Evolutionary conservation across 139 green algal genomes (phyloP).

Genomic region (Coccomyxa sp.): DNA sequence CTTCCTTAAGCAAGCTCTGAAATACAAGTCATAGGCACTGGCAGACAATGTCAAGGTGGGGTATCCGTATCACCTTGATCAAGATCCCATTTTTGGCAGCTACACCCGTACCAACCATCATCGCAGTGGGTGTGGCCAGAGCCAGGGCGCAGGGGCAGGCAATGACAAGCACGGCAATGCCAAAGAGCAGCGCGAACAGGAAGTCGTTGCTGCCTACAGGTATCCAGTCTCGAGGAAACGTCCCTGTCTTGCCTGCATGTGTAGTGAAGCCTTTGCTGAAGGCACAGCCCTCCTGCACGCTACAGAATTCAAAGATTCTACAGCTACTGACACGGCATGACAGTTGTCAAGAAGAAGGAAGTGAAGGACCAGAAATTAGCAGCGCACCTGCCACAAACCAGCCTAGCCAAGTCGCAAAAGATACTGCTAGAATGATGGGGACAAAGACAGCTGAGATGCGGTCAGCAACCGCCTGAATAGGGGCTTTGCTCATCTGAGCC

Average conservation of each 20-base stretch:
- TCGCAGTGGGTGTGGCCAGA: constrained; percentile 94
- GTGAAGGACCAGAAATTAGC: neutral
- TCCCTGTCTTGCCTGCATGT: constrained; percentile 33
- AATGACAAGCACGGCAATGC: constrained; percentile 94
- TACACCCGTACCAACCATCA: constrained; percentile 92
- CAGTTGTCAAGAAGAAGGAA: too few species aligned
- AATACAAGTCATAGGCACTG: neutral
- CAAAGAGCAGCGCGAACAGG: constrained; percentile 91
- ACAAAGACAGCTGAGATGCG: constrained; percentile 84
- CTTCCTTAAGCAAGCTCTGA: neutral
- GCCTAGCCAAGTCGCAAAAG: constrained; percentile 63
- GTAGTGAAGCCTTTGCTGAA: too few species aligned
- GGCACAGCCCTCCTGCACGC: too few species aligned
- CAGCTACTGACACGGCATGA: too few species aligned
- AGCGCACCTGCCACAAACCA: constrained; percentile 47
- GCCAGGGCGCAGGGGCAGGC: constrained; percentile 96
- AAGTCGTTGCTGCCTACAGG: constrained; percentile 75
- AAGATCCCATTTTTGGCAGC: constrained; percentile 81
- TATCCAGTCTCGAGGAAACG: constrained; percentile 65
- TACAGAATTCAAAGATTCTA: too few species aligned
- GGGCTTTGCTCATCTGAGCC: constrained; percentile 93
- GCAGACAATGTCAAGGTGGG: neutral
- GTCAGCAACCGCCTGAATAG: constrained; percentile 89
- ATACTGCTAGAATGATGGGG: constrained; percentile 73
- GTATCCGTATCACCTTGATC: constrained; percentile 68